Evolutionary conservation across 1,284 basidiomycete species (phyloP), one percentile per base, ranked within the genome.

Genomic region (Lignosus rhinocerotis): DNA sequence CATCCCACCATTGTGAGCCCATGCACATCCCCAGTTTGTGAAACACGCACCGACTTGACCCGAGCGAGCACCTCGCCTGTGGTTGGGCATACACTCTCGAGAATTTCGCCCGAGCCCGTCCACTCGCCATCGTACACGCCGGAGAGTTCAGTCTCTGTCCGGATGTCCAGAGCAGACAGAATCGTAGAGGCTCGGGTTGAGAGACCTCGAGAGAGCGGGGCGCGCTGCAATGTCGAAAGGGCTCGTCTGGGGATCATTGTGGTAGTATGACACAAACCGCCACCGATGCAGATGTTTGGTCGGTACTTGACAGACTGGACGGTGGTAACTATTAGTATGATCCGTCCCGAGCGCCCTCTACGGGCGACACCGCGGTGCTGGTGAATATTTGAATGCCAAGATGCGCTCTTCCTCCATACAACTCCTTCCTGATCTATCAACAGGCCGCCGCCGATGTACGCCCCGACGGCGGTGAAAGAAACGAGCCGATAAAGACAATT

Each of bases 91-190:
- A 82, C 69, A 57, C 88, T 90, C 65, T 83, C 77, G 25, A 90
- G 67, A 6, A 88, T 58, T 54, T 90, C 88, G 2, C 91, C 90
- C 14, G 82, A 82, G n/a, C 91, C 90, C 55, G 79, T 76, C 91
- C 90, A 93, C 63, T 79, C 73, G 38, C 90, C 90, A 68, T 92
- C 87, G 68, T 90, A 93, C 9, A 93, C 87, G 2, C 91, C 90
- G 19, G 79, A 74, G 17, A 92, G 45, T 36, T 77, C 74, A 19
- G 72, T 70, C 16, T 76, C 76, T 2, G 70, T 64, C 3, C 84
- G 78, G 58, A 93, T 83, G 65, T 85, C 85, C 53, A 92, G 70
- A 1, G 85, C 79, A 34, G 80, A 78, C 60, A 93, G 78, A 54
- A 93, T 76, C 39, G 74, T 73, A 5, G 88, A 82, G 2, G 89